Percentiles rank a stretch among this genome's conserved stretches.
Conservation (phyloP, 2,329 filamentous ascomycete genomes). For the Coniochaeta ligniaria region DNA sequence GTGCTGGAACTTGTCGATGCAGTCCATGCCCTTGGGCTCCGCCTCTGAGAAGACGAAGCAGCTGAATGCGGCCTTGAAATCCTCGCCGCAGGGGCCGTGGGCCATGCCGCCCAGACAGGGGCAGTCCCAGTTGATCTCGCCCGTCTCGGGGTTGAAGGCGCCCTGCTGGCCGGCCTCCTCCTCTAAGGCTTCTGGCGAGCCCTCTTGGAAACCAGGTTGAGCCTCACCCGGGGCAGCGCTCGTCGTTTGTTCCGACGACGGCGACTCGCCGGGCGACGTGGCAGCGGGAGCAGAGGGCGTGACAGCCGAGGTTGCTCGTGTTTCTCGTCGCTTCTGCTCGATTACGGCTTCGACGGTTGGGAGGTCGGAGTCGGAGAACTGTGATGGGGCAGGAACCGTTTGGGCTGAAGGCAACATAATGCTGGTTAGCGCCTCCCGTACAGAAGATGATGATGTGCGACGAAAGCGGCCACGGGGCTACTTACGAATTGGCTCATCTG, state of each 20-base stretch:
- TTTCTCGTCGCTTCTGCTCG: slow-evolving; percentile 51
- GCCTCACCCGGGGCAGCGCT: background rate
- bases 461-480: slow-evolving; percentile 7
- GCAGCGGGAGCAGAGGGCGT: slow-evolving; percentile 22
- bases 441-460: background rate
- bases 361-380: slow-evolving; percentile 50
- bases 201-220: slow-evolving; percentile 7
- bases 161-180: slow-evolving; percentile 81
- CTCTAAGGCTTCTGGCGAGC: slow-evolving; percentile 53
- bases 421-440: slow-evolving; percentile 6
- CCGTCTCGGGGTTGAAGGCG: slow-evolving; percentile 96
- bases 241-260: slow-evolving; percentile 15
- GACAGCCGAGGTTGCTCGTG: background rate
- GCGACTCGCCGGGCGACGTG: slow-evolving; percentile 12
- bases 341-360: slow-evolving; percentile 62
- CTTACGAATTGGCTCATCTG: slow-evolving; percentile 73
- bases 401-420: slow-evolving; percentile 14
- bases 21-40: slow-evolving; percentile 96
- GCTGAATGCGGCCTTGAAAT: slow-evolving; percentile 94
- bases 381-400: slow-evolving; percentile 34
- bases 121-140: slow-evolving; percentile 99
- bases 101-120: slow-evolving; percentile 97
- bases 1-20: slow-evolving; percentile 94
- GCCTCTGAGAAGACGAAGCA: slow-evolving; percentile 95
- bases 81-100: slow-evolving; percentile 86